Evolutionary conservation across 768 basidiomycete species (phyloP).

Genomic region (Pilatotrama ljubarskyi): DNA sequence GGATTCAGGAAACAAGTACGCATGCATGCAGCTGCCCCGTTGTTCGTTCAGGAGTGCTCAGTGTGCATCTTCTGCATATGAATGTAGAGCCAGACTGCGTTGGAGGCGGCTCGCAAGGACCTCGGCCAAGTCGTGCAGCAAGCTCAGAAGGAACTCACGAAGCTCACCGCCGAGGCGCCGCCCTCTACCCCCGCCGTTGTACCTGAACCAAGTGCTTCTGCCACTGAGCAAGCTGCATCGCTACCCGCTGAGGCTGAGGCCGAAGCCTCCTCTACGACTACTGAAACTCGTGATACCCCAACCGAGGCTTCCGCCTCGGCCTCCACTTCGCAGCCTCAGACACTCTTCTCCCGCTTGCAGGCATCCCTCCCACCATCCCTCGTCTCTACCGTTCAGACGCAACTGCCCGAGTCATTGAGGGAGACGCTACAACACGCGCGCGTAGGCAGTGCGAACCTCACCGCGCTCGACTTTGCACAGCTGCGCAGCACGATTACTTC

Average conservation of each 20-base stretch:
- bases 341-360: conserved; percentile 70
- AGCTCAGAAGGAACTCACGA: conserved; percentile 75
- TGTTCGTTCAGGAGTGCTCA: background rate
- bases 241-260: conserved; percentile 27
- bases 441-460: conserved; percentile 32
- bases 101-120: conserved; percentile 74
- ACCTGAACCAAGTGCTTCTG: conserved; percentile 15
- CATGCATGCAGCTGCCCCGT: background rate
- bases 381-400: conserved; percentile 63
- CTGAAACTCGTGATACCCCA: conserved; percentile 6
- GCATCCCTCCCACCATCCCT: conserved; percentile 75
- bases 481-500: conserved; percentile 60
- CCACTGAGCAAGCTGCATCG: conserved; percentile 20
- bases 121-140: conserved; percentile 71
- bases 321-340: conserved; percentile 33
- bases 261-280: conserved; percentile 8
- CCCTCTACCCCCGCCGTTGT: conserved; percentile 7
- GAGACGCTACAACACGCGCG: conserved; percentile 57
- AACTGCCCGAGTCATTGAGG: conserved; percentile 53
- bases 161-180: conserved; percentile 48
- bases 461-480: conserved; percentile 65
- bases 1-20: conserved; percentile 86
- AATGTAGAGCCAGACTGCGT: conserved; percentile 63
- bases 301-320: background rate
- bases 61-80: background rate